Evolutionary conservation across 2,329 filamentous ascomycete genomes (phyloP), one percentile per base, ranked within the genome.

Genomic region (Colletotrichum cordylinicola): DNA sequence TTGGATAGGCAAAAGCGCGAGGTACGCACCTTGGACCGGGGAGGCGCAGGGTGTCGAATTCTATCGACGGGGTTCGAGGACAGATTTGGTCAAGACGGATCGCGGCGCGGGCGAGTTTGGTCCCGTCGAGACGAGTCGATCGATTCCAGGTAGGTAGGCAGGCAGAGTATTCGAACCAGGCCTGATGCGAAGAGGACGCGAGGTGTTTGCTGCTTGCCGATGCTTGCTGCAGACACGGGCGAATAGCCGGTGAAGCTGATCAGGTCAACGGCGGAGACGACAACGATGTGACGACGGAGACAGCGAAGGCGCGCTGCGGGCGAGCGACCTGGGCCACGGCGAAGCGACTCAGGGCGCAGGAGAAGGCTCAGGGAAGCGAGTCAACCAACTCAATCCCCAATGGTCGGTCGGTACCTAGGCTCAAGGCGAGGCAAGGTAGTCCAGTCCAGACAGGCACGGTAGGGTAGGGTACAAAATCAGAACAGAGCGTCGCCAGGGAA

Each of bases 11-110:
- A 58, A 58, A 55, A 33, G 43, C 21, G 33, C 43, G 27, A 35
- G 35, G 24, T 72, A 75, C 72, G 72, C 72, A 75, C 72, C 72
- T 75, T 43, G 61, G 33, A 33, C 52, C 56, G 62, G 61, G 61
- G 29, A 67, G 55, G 61, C 61, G 31, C 68, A 75, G 68, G 68
- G 61, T 72, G 48, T 65, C 24, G 37, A 66, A 33, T 43, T 67
- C 64, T 56, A 29, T 33, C 67, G 12, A 64, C 55, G 18, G 67
- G 72, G 67, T 48, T 56, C 65, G 31, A 67, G 43, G 48, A 64
- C 70, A 39, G 48, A 61, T n/a, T 61, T 29, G 56, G 27, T 62
- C 31, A 70, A 60, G 55, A 61, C 33, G 67, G 56, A 31, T 58
- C 33, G 21, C 64, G 67, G 62, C 43, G 43, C n/a, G 43, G 43